These are phyloP conservation scores for Astragalus glycyphyllos DNA, from an alignment of 306 rosid species.

Conservation along the genomic window DNA sequence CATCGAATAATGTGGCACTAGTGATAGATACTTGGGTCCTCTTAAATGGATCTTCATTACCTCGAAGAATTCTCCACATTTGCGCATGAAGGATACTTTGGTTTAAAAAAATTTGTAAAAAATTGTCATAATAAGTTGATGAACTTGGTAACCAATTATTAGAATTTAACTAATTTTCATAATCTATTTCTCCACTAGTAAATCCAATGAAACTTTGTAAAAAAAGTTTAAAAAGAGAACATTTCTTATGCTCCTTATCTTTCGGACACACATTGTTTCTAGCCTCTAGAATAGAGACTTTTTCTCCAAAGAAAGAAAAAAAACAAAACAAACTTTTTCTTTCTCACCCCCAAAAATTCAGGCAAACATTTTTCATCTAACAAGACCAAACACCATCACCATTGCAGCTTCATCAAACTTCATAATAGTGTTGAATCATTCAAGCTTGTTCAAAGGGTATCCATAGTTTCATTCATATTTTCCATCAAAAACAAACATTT, in stretches of 20 bases:
- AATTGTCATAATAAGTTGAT: too few species aligned
- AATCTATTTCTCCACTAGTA: conserved; percentile 8
- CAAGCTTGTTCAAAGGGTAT: conserved; percentile 31
- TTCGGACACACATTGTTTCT: conserved; percentile 51
- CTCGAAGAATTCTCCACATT: too few species aligned
- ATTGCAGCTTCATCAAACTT: conserved; percentile 26
- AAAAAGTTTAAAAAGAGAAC: conserved; percentile 20
- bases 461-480: conserved; percentile 29
- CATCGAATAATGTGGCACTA: too few species aligned
- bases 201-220: conserved; percentile 29
- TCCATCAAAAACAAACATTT: not conserved
- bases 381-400: conserved; percentile 20
- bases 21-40: too few species aligned
- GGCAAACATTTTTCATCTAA: conserved; percentile 24
- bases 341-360: conserved; percentile 38
- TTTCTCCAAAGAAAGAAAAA: conserved; percentile 49
- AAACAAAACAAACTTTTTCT: conserved; percentile 44
- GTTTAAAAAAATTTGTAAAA: too few species aligned
- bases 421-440: not conserved
- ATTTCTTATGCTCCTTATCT: conserved; percentile 48
- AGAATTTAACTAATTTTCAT: conserved; percentile 21
- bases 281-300: conserved; percentile 59
- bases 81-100: too few species aligned
- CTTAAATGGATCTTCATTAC: too few species aligned
- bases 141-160: too few species aligned